Conservation (phyloP, 1,284 basidiomycete species). For the Rhodotorula sp. region DNA sequence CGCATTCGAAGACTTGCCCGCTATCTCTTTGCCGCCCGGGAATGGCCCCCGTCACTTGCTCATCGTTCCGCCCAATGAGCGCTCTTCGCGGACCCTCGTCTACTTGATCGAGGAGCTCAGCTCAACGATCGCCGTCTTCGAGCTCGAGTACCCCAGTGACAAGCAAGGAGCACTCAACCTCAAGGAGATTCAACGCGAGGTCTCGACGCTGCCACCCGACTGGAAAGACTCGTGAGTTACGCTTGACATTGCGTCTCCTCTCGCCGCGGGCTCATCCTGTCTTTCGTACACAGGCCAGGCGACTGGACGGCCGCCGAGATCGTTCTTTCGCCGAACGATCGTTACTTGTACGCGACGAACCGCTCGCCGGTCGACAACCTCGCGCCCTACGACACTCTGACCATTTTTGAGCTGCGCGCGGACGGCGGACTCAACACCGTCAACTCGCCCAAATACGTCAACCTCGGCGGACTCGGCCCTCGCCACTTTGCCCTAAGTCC, state of each 20-base stretch:
- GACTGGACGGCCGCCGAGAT: slow-evolving; percentile 36
- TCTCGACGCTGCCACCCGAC: slow-evolving; percentile 26
- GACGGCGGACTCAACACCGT: slow-evolving; percentile 8
- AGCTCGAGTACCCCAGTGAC: slow-evolving; percentile 19
- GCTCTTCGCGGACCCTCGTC: slow-evolving; percentile 12
- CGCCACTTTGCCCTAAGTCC: slow-evolving; percentile 25
- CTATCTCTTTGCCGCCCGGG: slow-evolving; percentile 17
- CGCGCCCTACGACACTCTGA: slow-evolving; percentile 24
- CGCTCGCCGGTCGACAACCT: slow-evolving; percentile 28
- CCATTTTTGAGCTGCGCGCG: slow-evolving; percentile 20
- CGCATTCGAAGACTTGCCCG: neutral
- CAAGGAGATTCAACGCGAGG: slow-evolving; percentile 6
- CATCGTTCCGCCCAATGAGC: slow-evolving; percentile 3
- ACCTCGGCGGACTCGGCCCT: slow-evolving; percentile 23
- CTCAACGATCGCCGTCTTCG: slow-evolving; percentile 25
- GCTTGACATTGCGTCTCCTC: neutral
- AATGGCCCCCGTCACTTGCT: slow-evolving; percentile 34
- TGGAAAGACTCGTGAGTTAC: slow-evolving; percentile 1
- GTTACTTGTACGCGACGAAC: slow-evolving; percentile 34
- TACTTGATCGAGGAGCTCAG: slow-evolving; percentile 36
- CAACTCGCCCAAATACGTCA: neutral
- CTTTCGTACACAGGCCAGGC: neutral
- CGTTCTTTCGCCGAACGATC: slow-evolving; percentile 9
- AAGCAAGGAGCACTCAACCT: slow-evolving; percentile 2
- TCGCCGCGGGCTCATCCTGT: neutral